A percentile compares a stretch with the other conserved stretches of the same genome.
Evolutionary conservation across 306 rosid species (phyloP).

Genomic region (Senna tora): DNA sequence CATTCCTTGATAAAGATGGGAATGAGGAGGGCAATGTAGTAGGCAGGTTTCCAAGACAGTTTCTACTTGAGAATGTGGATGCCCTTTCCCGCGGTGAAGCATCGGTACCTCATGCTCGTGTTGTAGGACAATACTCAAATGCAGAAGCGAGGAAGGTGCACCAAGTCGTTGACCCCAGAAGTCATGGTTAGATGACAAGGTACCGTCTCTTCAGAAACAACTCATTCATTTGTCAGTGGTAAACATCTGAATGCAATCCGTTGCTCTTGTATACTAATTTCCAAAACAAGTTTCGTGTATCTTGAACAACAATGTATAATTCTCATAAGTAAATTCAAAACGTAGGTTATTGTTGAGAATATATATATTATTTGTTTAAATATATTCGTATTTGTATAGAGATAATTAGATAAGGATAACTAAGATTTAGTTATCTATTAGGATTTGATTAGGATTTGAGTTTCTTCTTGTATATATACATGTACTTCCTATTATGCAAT

Average conservation of each 20-base stretch:
- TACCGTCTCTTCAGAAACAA: slow-evolving; percentile 31
- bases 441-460: too few relatives aligned
- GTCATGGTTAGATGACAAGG: slow-evolving; percentile 69
- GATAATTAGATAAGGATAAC: too few relatives aligned
- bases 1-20: slow-evolving; percentile 85
- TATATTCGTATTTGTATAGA: too few relatives aligned
- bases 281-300: slow-evolving; percentile 26
- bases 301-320: slow-evolving; percentile 22
- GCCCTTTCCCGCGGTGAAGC: slow-evolving; percentile 81
- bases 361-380: too few relatives aligned
- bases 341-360: not conserved
- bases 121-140: slow-evolving; percentile 79
- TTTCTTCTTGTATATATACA: too few relatives aligned
- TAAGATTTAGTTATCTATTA: too few relatives aligned
- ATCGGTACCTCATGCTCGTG: slow-evolving; percentile 85
- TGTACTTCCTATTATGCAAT: too few relatives aligned
- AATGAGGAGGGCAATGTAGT: slow-evolving; percentile 94
- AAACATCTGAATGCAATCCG: slow-evolving; percentile 37
- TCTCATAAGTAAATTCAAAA: slow-evolving; percentile 9
- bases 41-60: slow-evolving; percentile 86
- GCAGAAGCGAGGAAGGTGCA: slow-evolving; percentile 90
- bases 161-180: slow-evolving; percentile 86
- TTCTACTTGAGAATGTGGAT: slow-evolving; percentile 76
- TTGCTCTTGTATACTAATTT: slow-evolving; percentile 28
- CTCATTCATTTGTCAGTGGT: slow-evolving; percentile 31